Evolutionary conservation across 148 eudicot genomes (phyloP), one percentile per base, ranked within the genome.

Genomic region (Cornus controversa): DNA sequence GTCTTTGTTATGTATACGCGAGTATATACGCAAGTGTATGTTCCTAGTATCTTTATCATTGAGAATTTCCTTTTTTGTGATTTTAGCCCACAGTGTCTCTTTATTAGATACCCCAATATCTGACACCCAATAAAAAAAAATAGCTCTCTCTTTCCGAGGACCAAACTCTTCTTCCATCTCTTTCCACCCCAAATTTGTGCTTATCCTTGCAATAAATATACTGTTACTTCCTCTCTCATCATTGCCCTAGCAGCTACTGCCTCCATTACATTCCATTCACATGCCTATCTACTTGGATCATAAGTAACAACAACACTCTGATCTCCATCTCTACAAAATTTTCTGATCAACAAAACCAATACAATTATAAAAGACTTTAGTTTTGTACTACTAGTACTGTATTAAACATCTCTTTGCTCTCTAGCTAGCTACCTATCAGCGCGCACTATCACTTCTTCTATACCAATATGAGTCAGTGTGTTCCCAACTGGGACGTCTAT

Each of bases 401-500:
- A 31, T 31, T 5, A 31, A 31, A 1, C 34, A 31, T 31, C 0
- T 31, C 34, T 31, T 5, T 31, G 4, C 34, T 31, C 34, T 31
- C 45, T 40, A 40, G 45, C 45, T 40, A 13, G 18, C 63, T n/a
- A 71, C 14, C 42, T 31, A 34, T 1, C 40, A 25, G 37, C 26
- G 11, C 28, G 28, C n/a, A 23, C 34, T 34, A 6, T n/a, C n/a
- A n/a, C n/a, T n/a, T n/a, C 74, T 22, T n/a, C 18, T 26, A 6
- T 47, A 40, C 42, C 1, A 82, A 31, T 16, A 93, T 91, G 96
- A 89, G 81, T 82, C 92, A 89, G 80, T 86, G 90, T 75, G 98
- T 90, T 47, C 96, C 92, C 20, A 84, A 85, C 66, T 87, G 90
- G 92, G 87, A 86, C 22, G 66, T 86, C 2, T 87, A 89, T 0